A percentile compares a stretch with the other conserved stretches of the same genome.
Conservation (phyloP, 106 monocot species). For the Amphibolis antarctica region DNA sequence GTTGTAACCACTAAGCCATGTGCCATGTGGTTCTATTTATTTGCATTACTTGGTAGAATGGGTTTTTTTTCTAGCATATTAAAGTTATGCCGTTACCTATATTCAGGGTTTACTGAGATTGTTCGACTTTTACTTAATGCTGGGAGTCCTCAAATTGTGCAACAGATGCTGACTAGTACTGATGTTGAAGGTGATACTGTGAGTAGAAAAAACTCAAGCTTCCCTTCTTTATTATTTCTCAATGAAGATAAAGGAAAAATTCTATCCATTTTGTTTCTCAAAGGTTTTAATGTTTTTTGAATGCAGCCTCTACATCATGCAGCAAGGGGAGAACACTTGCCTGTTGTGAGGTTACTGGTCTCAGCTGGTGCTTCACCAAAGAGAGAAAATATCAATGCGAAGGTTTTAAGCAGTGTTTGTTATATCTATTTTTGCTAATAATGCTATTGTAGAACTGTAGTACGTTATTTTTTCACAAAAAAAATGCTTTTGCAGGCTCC, state of each 20-base stretch:
- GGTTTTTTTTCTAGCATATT: no score
- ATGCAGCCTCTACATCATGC: conserved; percentile 96
- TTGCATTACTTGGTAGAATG: not conserved
- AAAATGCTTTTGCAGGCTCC: conserved; percentile 36
- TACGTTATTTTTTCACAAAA: not conserved
- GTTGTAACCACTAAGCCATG: not conserved
- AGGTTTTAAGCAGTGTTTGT: conserved; percentile 25
- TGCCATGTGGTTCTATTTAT: not conserved
- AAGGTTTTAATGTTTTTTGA: conserved; percentile 1
- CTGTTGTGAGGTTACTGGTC: conserved; percentile 52
- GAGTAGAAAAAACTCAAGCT: conserved; percentile 9
- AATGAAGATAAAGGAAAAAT: no score
- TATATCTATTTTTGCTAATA: not conserved
- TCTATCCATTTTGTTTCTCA: not conserved
- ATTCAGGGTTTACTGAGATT: conserved; percentile 66
- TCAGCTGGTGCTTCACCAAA: conserved; percentile 59
- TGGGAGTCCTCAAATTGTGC: conserved; percentile 25
- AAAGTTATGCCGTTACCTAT: no score
- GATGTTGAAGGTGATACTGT: conserved; percentile 92
- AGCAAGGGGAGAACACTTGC: conserved; percentile 79
- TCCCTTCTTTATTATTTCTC: not conserved
- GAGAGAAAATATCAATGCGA: conserved; percentile 45
- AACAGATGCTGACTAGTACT: conserved; percentile 47
- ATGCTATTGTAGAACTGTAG: not conserved
- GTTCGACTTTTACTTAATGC: conserved; percentile 50